A percentile compares a stretch with the other conserved stretches of the same genome.
phyloP scores from a whole-genome alignment of 2,329 filamentous ascomycete genomes.

The Arthrinium puccinioides region DNA sequence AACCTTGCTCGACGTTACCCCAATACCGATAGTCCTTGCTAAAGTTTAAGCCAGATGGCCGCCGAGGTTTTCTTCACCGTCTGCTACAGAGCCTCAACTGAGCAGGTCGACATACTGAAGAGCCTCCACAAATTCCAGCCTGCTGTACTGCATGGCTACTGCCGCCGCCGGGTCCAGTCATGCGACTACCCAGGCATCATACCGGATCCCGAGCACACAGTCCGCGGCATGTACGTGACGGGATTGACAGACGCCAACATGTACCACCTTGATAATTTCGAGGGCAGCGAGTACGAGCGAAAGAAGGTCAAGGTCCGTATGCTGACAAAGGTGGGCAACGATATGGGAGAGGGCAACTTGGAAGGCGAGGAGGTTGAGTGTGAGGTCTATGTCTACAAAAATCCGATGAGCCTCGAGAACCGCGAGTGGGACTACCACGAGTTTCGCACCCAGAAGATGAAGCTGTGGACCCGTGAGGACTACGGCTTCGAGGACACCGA shows the following conservation, averaged over 20 bases:
- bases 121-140: constrained; percentile 59
- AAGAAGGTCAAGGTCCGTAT: constrained; percentile 26
- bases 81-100: constrained; percentile 55
- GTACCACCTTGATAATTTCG: constrained; percentile 69
- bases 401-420: constrained; percentile 50
- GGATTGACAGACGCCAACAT: constrained; percentile 76
- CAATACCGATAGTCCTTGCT: too few relatives aligned
- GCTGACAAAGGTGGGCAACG: constrained; percentile 15
- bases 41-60: constrained; percentile 53
- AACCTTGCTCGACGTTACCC: too few relatives aligned
- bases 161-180: constrained; percentile 58
- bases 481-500: constrained; percentile 33
- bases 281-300: constrained; percentile 55
- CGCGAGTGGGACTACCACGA: constrained; percentile 83
- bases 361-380: constrained; percentile 41
- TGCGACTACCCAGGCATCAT: constrained; percentile 81
- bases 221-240: constrained; percentile 69
- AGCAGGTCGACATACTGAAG: constrained; percentile 32
- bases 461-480: constrained; percentile 43
- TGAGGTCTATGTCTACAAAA: constrained; percentile 58
- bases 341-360: constrained; percentile 1
- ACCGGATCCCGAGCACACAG: constrained; percentile 44
- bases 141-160: constrained; percentile 67
- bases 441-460: constrained; percentile 69
- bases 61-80: constrained; percentile 80